A percentile compares a stretch with the other conserved stretches of the same genome.
Evolutionary conservation across 1,139 yeast species (phyloP).

Genomic region (Saccharomycopsis hybrid): DNA sequence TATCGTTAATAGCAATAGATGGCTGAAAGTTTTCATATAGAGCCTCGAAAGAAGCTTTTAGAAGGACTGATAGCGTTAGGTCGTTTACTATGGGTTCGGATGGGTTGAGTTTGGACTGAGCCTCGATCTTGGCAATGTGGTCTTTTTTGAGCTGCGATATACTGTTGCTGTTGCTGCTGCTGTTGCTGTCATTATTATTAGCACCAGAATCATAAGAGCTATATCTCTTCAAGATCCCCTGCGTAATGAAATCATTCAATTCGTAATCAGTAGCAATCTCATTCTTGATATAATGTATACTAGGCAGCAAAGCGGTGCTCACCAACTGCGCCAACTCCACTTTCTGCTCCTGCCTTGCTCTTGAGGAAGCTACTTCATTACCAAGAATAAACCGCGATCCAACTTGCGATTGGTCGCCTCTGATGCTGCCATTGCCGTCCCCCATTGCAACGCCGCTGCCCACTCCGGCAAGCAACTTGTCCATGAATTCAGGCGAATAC

Average conservation of each 20-base stretch:
- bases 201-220: neutral
- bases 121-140: neutral
- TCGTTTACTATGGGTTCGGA: conserved; percentile 9
- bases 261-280: neutral
- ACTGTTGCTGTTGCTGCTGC: neutral
- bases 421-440: too few relatives aligned
- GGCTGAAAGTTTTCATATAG: conserved; percentile 5
- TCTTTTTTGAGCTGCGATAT: neutral
- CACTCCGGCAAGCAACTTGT: too few relatives aligned
- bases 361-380: too few relatives aligned
- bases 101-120: neutral
- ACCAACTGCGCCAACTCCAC: too few relatives aligned
- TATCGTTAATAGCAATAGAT: conserved; percentile 8
- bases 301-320: neutral
- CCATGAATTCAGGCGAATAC: too few relatives aligned
- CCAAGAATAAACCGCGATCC: too few relatives aligned
- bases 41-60: neutral
- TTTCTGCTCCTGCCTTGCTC: too few relatives aligned
- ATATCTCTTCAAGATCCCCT: neutral
- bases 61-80: conserved; percentile 10
- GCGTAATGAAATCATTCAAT: neutral
- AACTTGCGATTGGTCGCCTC: too few relatives aligned
- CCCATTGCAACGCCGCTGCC: too few relatives aligned
- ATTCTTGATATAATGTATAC: neutral
- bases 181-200: neutral